phyloP scores from a whole-genome alignment of 75 land plant species.

The Picea sitchensis region DNA sequence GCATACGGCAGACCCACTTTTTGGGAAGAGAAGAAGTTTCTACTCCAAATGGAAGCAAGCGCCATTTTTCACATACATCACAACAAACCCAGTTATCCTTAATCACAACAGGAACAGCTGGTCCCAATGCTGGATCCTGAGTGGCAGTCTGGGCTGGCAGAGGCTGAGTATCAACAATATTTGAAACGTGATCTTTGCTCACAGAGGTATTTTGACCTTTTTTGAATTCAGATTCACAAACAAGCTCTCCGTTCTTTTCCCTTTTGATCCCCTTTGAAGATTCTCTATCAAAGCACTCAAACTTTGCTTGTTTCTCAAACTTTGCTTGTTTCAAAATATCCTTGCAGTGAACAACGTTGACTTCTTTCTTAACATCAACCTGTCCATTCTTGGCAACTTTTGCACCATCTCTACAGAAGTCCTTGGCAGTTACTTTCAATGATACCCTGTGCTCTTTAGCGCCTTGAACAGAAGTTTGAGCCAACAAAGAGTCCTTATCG shows the following conservation, averaged over 20 bases:
- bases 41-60: slow-evolving; percentile 58
- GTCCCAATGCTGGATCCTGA: not conserved
- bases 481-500: not conserved
- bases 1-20: slow-evolving; percentile 86
- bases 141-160: not conserved
- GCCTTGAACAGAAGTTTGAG: slow-evolving; percentile 10
- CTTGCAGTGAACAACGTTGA: slow-evolving; percentile 16
- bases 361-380: slow-evolving; percentile 18
- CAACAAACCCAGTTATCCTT: slow-evolving; percentile 82
- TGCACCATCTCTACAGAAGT: slow-evolving; percentile 22
- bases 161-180: not conserved
- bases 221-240: slow-evolving; percentile 5
- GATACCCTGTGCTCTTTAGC: slow-evolving; percentile 16
- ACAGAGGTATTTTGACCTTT: slow-evolving; percentile 1
- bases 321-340: too few relatives aligned
- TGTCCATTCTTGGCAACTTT: slow-evolving; percentile 27
- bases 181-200: slow-evolving; percentile 11
- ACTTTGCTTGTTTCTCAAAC: slow-evolving; percentile 16
- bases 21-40: slow-evolving; percentile 44
- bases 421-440: slow-evolving; percentile 12
- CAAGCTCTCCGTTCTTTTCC: slow-evolving; percentile 18
- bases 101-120: slow-evolving; percentile 18
- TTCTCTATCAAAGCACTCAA: slow-evolving; percentile 6
- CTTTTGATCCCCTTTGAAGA: slow-evolving; percentile 14
- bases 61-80: slow-evolving; percentile 87